Evolutionary conservation across 2,329 filamentous ascomycete genomes (phyloP).

Genomic region (Purpureocillium takamizusanense): DNA sequence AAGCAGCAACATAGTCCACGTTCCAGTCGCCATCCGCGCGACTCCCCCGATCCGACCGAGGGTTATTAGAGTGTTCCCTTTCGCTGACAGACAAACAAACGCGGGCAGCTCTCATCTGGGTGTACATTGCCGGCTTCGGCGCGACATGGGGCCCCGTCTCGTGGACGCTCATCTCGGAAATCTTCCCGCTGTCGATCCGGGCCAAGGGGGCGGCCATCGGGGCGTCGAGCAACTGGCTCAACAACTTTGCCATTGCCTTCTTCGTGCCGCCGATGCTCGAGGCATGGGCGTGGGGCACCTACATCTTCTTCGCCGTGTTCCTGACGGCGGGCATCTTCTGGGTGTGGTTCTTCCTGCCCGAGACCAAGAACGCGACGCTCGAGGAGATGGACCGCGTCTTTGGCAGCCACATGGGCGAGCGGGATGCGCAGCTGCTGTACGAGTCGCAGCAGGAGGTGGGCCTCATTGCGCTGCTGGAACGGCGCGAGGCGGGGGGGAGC

Average conservation of each 20-base stretch:
- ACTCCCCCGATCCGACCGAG: too few relatives aligned
- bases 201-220: slow-evolving; percentile 20
- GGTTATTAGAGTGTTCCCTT: too few relatives aligned
- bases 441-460: slow-evolving; percentile 15
- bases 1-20: too few relatives aligned
- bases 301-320: slow-evolving; percentile 46
- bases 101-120: slow-evolving; percentile 20
- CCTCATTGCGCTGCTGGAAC: slow-evolving; percentile 7
- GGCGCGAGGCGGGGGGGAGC: too few relatives aligned
- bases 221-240: slow-evolving; percentile 24
- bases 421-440: slow-evolving; percentile 12
- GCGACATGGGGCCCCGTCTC: slow-evolving; percentile 36
- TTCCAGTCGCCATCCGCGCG: too few relatives aligned
- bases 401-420: slow-evolving; percentile 22
- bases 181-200: slow-evolving; percentile 26
- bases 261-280: slow-evolving; percentile 30
- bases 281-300: slow-evolving; percentile 37
- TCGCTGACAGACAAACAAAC: too few relatives aligned
- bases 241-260: slow-evolving; percentile 38
- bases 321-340: slow-evolving; percentile 37
- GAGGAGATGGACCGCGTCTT: slow-evolving; percentile 48
- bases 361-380: slow-evolving; percentile 44
- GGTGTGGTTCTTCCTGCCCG: slow-evolving; percentile 41
- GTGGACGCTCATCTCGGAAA: slow-evolving; percentile 39
- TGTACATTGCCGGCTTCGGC: slow-evolving; percentile 42